Conservation (phyloP, 257 asterid species). For the Verbena officinalis region DNA sequence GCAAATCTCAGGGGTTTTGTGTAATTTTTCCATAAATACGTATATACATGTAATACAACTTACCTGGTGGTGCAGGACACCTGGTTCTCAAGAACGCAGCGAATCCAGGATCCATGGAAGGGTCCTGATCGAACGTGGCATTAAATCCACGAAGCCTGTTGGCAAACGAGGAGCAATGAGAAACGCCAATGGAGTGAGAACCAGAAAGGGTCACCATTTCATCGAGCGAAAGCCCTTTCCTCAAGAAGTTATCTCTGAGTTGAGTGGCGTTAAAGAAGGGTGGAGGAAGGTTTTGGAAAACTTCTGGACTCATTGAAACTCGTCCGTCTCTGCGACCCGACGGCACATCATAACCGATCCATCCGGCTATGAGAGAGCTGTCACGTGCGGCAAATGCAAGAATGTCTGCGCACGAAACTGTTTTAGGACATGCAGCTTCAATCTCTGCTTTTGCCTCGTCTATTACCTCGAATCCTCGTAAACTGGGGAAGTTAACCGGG, state of each 20-base stretch:
- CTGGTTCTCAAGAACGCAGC: constrained; percentile 39
- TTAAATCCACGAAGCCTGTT: constrained; percentile 40
- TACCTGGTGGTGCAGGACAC: constrained; percentile 39
- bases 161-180: constrained; percentile 54
- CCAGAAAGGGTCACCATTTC: constrained; percentile 78
- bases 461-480: constrained; percentile 60
- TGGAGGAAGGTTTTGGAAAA: constrained; percentile 46
- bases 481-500: constrained; percentile 41
- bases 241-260: constrained; percentile 42
- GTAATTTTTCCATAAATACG: too few species aligned
- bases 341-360: constrained; percentile 44
- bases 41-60: too few species aligned
- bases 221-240: constrained; percentile 57
- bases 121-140: constrained; percentile 43
- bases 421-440: constrained; percentile 45
- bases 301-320: constrained; percentile 45
- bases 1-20: too few species aligned
- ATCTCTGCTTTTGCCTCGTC: constrained; percentile 51
- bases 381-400: constrained; percentile 65
- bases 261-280: constrained; percentile 43
- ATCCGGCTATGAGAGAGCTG: constrained; percentile 47
- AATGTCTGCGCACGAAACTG: constrained; percentile 65
- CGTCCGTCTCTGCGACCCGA: constrained; percentile 60
- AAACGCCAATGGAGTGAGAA: constrained; percentile 58
- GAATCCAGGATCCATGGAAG: constrained; percentile 39